Evolutionary conservation across 108 stramenopile genomes (phyloP).

Genomic region (Cyclotella cryptica): DNA sequence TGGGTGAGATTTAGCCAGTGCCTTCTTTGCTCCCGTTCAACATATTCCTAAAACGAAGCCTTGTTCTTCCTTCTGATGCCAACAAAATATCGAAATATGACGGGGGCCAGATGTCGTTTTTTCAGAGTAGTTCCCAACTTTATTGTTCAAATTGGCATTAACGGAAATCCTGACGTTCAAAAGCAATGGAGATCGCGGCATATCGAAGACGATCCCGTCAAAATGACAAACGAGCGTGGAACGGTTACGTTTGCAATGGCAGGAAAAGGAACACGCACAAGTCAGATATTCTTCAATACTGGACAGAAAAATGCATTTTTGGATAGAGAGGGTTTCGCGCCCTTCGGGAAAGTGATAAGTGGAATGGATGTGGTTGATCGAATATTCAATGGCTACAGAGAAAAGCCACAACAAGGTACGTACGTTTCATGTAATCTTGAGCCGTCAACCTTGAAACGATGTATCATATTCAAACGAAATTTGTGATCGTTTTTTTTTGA

Average conservation of each 20-base stretch:
- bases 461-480: not conserved
- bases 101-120: constrained; percentile 31
- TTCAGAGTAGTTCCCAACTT: constrained; percentile 63
- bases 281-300: constrained; percentile 73
- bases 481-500: not conserved
- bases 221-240: constrained; percentile 46
- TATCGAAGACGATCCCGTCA: constrained; percentile 56
- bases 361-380: constrained; percentile 50
- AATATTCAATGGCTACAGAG: constrained; percentile 47
- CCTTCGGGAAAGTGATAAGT: constrained; percentile 49
- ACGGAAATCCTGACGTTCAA: constrained; percentile 40
- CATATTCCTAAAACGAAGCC: not conserved
- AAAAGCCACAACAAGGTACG: constrained; percentile 48
- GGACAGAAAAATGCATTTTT: constrained; percentile 41
- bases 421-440: not conserved
- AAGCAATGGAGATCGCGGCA: constrained; percentile 19
- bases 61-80: constrained; percentile 37
- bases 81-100: constrained; percentile 49
- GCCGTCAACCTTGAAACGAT: no score
- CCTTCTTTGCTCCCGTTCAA: constrained; percentile 4
- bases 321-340: constrained; percentile 50
- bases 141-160: constrained; percentile 68
- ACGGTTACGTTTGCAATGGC: constrained; percentile 59
- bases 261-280: constrained; percentile 58
- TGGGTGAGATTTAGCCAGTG: constrained; percentile 7